These are phyloP conservation scores for Cyclospora cayetanensis DNA, from an alignment of 169 alveolate genomes.

Conservation along the genomic window DNA sequence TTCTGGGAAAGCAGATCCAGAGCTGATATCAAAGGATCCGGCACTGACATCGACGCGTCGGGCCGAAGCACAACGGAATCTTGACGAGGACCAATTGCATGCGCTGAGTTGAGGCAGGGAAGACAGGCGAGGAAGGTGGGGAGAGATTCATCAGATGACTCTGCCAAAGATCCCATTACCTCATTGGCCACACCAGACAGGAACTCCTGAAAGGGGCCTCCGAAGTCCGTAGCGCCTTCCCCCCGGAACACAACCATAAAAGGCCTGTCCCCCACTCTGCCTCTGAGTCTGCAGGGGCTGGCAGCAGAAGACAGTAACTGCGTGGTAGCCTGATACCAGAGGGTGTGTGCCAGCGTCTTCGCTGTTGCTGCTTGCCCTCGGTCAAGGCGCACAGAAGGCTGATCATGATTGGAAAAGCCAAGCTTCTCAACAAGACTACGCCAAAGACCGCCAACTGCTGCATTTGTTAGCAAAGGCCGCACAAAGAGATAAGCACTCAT, in stretches of 20 bases:
- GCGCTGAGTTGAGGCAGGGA: slow-evolving; percentile 87
- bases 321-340: slow-evolving; percentile 82
- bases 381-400: slow-evolving; percentile 77
- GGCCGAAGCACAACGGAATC: slow-evolving; percentile 86
- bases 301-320: slow-evolving; percentile 76
- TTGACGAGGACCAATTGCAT: slow-evolving; percentile 89
- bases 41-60: slow-evolving; percentile 13
- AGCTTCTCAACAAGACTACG: slow-evolving; percentile 73
- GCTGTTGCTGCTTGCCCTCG: slow-evolving; percentile 86
- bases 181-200: slow-evolving; percentile 89
- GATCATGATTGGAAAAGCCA: slow-evolving; percentile 71
- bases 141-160: slow-evolving; percentile 68
- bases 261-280: slow-evolving; percentile 87
- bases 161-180: slow-evolving; percentile 84
- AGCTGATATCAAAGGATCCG: slow-evolving; percentile 60
- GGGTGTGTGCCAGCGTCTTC: slow-evolving; percentile 75
- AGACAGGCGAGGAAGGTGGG: slow-evolving; percentile 78
- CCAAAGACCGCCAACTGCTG: slow-evolving; percentile 75
- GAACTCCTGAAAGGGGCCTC: slow-evolving; percentile 94
- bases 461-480: slow-evolving; percentile 72
- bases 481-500: slow-evolving; percentile 75
- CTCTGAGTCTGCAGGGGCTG: slow-evolving; percentile 79
- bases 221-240: slow-evolving; percentile 94
- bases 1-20: neutral
- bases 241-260: slow-evolving; percentile 92